Evolutionary conservation across 1,284 basidiomycete species (phyloP).

Genomic region (Exobasidium cylindrosporum): DNA sequence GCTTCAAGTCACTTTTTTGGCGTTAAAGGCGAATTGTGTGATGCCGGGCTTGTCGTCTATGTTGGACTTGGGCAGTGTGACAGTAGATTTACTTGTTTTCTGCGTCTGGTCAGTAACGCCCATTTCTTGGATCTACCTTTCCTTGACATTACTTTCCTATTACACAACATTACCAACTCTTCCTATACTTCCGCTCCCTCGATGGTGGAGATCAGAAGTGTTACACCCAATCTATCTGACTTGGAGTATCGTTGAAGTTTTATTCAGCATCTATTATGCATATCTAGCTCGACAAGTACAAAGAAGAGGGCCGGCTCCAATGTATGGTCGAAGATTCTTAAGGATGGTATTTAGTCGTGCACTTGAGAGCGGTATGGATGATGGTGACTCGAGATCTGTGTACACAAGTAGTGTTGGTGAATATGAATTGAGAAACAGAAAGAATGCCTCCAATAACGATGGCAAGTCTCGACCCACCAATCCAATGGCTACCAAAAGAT

Average conservation of each 20-base stretch:
- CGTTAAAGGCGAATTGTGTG: too few relatives aligned
- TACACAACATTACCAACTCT: background rate
- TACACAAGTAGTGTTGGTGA: background rate
- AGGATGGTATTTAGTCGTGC: constrained; percentile 31
- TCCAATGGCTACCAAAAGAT: constrained; percentile 9
- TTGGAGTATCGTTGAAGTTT: constrained; percentile 28
- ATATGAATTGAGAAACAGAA: background rate
- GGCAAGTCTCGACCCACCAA: background rate
- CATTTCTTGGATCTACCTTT: constrained; percentile 32
- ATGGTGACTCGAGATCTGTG: constrained; percentile 7
- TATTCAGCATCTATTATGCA: constrained; percentile 46
- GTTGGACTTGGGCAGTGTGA: constrained; percentile 18
- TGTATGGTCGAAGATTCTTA: constrained; percentile 29
- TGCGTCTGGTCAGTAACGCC: constrained; percentile 41
- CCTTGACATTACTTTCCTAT: background rate
- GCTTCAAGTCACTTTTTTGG: too few relatives aligned
- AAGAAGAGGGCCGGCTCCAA: constrained; percentile 24
- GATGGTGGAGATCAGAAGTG: background rate
- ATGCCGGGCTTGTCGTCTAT: constrained; percentile 22
- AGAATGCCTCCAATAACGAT: background rate
- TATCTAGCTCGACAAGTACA: constrained; percentile 29
- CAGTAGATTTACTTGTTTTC: constrained; percentile 25
- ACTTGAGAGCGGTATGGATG: constrained; percentile 31
- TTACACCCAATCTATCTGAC: constrained; percentile 20
- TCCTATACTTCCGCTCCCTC: background rate